Evolutionary conservation across 495 filamentous ascomycete genomes (phyloP).

Genomic region (Hyaloscypha finlandica): DNA sequence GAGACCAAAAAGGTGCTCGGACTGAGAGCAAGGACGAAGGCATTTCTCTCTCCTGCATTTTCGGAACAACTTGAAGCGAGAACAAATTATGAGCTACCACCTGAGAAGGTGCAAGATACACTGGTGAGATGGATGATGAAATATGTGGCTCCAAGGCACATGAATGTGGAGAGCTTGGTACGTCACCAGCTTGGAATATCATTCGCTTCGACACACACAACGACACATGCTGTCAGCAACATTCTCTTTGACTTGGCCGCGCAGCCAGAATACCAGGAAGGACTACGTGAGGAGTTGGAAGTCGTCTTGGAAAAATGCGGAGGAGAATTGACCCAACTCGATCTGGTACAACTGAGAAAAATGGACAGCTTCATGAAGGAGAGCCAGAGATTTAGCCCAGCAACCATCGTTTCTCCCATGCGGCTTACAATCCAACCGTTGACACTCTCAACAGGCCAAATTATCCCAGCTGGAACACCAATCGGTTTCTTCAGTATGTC

Average conservation of each 20-base stretch:
- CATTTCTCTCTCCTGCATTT: neutral
- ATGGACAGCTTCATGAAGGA: conserved; percentile 58
- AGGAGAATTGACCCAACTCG: conserved; percentile 17
- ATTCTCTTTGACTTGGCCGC: conserved; percentile 47
- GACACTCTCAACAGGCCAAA: neutral
- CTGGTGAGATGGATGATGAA: conserved; percentile 2
- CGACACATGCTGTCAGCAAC: conserved; percentile 1
- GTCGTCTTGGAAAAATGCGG: neutral
- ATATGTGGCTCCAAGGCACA: conserved; percentile 3
- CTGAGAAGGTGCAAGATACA: neutral
- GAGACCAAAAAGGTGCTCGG: conserved; percentile 17
- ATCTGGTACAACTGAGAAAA: conserved; percentile 44
- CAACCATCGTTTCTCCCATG: neutral
- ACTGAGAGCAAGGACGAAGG: neutral
- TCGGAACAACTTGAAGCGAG: neutral
- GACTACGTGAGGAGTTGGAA: conserved; percentile 53
- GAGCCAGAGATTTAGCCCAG: conserved; percentile 39
- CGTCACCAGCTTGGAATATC: conserved; percentile 8
- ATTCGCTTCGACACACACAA: neutral
- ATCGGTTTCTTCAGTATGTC: neutral
- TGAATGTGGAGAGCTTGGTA: conserved; percentile 4
- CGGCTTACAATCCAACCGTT: neutral
- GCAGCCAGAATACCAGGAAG: conserved; percentile 44
- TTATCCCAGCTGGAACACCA: neutral
- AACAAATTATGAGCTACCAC: neutral